These are phyloP conservation scores for Mycena vitilis DNA, from an alignment of 768 basidiomycete genomes.

Conservation along the genomic window DNA sequence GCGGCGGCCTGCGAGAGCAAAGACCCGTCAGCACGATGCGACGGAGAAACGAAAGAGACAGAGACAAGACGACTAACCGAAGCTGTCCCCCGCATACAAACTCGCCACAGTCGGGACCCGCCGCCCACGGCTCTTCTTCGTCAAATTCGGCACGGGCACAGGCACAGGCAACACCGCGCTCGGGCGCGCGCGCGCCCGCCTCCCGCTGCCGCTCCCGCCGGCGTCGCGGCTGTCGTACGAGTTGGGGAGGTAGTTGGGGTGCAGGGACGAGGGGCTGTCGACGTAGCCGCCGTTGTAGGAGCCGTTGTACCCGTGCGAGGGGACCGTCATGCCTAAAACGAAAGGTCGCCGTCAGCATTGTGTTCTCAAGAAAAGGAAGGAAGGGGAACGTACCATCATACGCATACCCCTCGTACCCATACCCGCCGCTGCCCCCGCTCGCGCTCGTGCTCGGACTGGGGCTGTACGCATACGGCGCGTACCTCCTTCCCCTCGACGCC, in stretches of 20 bases:
- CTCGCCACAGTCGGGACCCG: slow-evolving; percentile 56
- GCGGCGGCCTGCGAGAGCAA: too few relatives aligned
- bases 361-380: too few relatives aligned
- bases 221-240: not conserved
- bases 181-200: slow-evolving; percentile 32
- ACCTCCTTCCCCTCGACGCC: not conserved
- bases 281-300: too few relatives aligned
- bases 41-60: not conserved
- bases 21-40: too few relatives aligned
- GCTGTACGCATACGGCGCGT: slow-evolving; percentile 28
- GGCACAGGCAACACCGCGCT: slow-evolving; percentile 53
- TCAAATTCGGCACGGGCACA: slow-evolving; percentile 60
- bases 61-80: not conserved
- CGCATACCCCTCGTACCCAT: not conserved
- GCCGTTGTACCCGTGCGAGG: too few relatives aligned
- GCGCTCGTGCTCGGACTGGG: too few relatives aligned
- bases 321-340: too few relatives aligned
- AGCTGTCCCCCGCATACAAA: slow-evolving; percentile 25
- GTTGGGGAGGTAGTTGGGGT: not conserved
- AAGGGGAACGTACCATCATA: not conserved
- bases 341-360: too few relatives aligned
- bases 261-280: not conserved
- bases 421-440: not conserved
- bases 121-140: slow-evolving; percentile 61
- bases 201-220: not conserved